Evolutionary conservation across 257 asterid species (phyloP), one percentile per base, ranked within the genome.

Genomic region (Lantana camara): DNA sequence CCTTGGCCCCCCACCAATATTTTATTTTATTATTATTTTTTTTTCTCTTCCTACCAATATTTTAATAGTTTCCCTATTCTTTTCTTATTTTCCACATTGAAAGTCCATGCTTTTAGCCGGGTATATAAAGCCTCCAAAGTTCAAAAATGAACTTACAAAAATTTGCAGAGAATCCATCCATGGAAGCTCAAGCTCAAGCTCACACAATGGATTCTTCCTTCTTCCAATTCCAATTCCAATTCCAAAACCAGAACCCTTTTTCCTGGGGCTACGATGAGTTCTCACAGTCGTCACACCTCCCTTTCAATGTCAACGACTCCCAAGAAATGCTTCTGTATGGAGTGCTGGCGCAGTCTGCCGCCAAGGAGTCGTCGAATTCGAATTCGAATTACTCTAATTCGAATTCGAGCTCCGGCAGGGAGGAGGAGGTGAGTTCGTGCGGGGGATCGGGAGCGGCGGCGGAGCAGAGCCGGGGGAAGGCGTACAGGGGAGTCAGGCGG

Each of bases 271-370:
- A 44, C 65, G 80, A 72, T 1, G 62, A 60, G 8, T 21, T 67
- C 21, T 80, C 81, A 10, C n/a, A n/a, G n/a, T n/a, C n/a, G n/a
- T n/a, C n/a, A n/a, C n/a, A n/a, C n/a, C 91, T 83, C 45, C 95
- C 96, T 0, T 90, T 90, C 64, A 83, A 91, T 69, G 38, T 78
- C 1, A 80, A 85, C 20, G 95, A 83, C 37, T 73, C 96, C 9
- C 77, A 86, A 64, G 95, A 90, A 52, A 87, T 83, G 96, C 77
- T 85, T 4, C 88, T 85, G 2, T 70, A 68, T 2, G 89, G 85
- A 5, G 71, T 77, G 2, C 10, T 80, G 1, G 57, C 91, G 0
- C 75, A 67, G 10, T 80, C 69, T 0, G 64, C 41, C 13, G 42
- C 42, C 11, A 27, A 53, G 22, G 77, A 72, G n/a, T 35, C 84